These are phyloP conservation scores for Lachnellula subtilissima DNA, from an alignment of 2,329 filamentous ascomycete genomes.

Conservation along the genomic window DNA sequence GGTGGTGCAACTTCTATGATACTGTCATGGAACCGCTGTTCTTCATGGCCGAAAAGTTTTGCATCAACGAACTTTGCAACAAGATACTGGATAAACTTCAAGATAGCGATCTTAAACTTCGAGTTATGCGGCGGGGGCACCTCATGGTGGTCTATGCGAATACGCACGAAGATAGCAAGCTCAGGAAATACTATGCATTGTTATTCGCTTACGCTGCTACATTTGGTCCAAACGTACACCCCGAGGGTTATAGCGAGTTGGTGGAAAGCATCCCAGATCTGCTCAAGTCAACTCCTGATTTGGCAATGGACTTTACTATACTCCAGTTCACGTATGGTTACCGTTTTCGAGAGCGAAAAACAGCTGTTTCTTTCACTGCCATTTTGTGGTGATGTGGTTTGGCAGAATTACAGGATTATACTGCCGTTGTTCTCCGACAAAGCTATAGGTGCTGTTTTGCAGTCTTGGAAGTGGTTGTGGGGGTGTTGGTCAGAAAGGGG, in stretches of 20 bases:
- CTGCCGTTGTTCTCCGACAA: no score
- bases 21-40: not conserved
- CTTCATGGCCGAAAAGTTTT: not conserved
- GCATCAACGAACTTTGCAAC: not conserved
- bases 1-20: not conserved
- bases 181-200: not conserved
- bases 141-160: not conserved
- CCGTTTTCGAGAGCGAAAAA: not conserved
- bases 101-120: not conserved
- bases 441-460: no score
- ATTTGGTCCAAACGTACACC: no score
- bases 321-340: not conserved
- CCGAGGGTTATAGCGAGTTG: no score
- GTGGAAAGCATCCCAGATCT: no score
- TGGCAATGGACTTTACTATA: no score
- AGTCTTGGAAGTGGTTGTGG: no score
- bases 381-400: no score
- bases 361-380: not conserved
- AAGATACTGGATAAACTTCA: not conserved
- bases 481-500: no score
- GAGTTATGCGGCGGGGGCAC: no score
- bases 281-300: no score
- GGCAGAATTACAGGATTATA: no score
- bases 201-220: not conserved
- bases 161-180: not conserved